Base-by-base conservation (phyloP, 495 filamentous ascomycete species). In the Podospora fimiseda region DNA sequence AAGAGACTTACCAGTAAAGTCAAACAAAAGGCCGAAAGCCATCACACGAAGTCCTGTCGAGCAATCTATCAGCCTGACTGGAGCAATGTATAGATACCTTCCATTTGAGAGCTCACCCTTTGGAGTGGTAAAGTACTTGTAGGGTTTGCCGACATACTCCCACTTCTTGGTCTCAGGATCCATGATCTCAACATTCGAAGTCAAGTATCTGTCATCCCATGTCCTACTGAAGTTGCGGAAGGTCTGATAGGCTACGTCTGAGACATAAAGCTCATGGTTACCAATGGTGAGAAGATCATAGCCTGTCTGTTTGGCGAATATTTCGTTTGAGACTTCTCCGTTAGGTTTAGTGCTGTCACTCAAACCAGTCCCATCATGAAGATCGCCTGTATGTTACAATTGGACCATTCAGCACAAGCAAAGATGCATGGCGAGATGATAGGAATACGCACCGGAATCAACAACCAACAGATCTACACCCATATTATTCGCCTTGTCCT, bases 181-280 rank as follows among this genome's bases (percentile, higher is more conserved):
- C 51, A 82, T 68, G 33, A 91, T 89, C 59, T 93, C 84, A 33
- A 93, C 78, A 62, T 95, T 95, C 0, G 86, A 89, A 7, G 88
- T 83, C n/a, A 90, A 66, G 58, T 90, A 90, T 52, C 64, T 70
- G 16, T 73, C 66, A 15, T 72, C 74, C 73, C 70, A 73, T 23
- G 67, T 61, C 43, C 64, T 60, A 23, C 75, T 63, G 59, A 86
- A 90, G 39, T 59, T 48, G 53, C 53, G 58, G 61, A 70, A 67
- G 21, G 66, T 60, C 50, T 70, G 65, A 48, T 74, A 68, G 13
- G 66, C 63, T 24, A 68, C 55, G 6, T 66, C 59, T 30, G 63
- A 69, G 48, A 88, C 80, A 68, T 93, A 93, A 21, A 93, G 73
- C 65, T 93, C 88, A 68, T 93, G 88, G 55, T 93, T 92, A 55